Evolutionary conservation across 768 basidiomycete species (phyloP).

Genomic region (Paxillus rubicundulus): DNA sequence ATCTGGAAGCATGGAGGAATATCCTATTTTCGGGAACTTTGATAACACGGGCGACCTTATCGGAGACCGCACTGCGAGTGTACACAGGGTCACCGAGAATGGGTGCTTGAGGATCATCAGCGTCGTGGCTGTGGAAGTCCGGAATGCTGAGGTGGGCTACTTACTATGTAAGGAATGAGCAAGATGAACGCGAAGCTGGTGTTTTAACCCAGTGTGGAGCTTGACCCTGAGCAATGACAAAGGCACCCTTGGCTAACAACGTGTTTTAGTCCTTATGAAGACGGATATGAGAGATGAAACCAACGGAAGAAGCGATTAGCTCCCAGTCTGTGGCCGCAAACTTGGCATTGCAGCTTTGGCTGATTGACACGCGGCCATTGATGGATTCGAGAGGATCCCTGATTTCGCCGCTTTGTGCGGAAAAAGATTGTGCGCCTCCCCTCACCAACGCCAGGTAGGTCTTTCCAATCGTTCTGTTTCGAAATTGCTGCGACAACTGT

Average conservation of each 20-base stretch:
- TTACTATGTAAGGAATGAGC: constrained; percentile 49
- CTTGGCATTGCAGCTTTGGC: constrained; percentile 29
- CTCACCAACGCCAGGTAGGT: constrained; percentile 65
- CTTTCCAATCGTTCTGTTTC: constrained; percentile 46
- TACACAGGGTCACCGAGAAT: constrained; percentile 62
- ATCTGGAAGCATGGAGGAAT: constrained; percentile 58
- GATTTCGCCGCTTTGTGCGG: constrained; percentile 40
- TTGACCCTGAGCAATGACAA: constrained; percentile 55
- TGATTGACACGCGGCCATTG: constrained; percentile 42
- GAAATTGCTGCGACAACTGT: constrained; percentile 57
- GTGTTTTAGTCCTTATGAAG: constrained; percentile 27
- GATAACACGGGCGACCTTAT: constrained; percentile 26
- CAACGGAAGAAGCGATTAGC: constrained; percentile 54
- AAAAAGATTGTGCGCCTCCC: constrained; percentile 48
- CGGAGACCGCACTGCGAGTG: constrained; percentile 37
- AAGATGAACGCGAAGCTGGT: constrained; percentile 68
- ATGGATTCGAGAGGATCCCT: constrained; percentile 39
- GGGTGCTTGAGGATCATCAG: constrained; percentile 45
- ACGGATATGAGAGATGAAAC: constrained; percentile 22
- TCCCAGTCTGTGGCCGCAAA: constrained; percentile 51
- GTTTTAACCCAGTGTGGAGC: constrained; percentile 63
- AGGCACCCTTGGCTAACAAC: constrained; percentile 39
- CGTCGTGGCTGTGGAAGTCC: background rate
- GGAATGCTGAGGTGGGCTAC: constrained; percentile 10
- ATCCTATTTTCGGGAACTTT: constrained; percentile 45